These are phyloP conservation scores for Colletotrichum sp. DNA, from an alignment of 2,329 filamentous ascomycete genomes.

Conservation along the genomic window DNA sequence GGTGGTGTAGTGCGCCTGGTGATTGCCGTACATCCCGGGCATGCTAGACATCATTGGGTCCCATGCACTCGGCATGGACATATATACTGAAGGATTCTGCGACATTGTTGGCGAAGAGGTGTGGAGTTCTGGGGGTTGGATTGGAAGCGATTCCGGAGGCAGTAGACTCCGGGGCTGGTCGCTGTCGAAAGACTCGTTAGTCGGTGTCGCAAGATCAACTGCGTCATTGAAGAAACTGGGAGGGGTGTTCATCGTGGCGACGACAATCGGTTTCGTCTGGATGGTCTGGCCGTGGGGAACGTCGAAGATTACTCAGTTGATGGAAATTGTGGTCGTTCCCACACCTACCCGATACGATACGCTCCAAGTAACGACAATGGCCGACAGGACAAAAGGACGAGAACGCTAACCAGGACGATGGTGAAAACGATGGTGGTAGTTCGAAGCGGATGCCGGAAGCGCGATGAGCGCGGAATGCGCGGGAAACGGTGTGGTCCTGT, in stretches of 20 bases:
- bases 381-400: neutral
- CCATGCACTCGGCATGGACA: conserved; percentile 5
- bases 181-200: conserved; percentile 18
- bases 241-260: conserved; percentile 18
- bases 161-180: conserved; percentile 14
- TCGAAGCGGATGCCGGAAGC: neutral
- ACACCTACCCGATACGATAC: neutral
- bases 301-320: neutral
- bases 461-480: neutral
- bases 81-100: conserved; percentile 6
- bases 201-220: conserved; percentile 17
- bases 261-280: neutral
- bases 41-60: conserved; percentile 1
- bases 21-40: neutral
- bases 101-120: neutral
- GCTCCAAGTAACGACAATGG: neutral
- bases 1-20: conserved; percentile 12
- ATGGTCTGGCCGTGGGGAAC: neutral
- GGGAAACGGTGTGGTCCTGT: neutral
- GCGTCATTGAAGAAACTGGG: conserved; percentile 20
- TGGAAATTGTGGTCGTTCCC: neutral
- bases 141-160: neutral
- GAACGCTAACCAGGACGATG: neutral
- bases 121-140: neutral
- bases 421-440: neutral